Base-by-base conservation (phyloP, 306 rosid genomes). In the Astragalus glycyphyllos region DNA sequence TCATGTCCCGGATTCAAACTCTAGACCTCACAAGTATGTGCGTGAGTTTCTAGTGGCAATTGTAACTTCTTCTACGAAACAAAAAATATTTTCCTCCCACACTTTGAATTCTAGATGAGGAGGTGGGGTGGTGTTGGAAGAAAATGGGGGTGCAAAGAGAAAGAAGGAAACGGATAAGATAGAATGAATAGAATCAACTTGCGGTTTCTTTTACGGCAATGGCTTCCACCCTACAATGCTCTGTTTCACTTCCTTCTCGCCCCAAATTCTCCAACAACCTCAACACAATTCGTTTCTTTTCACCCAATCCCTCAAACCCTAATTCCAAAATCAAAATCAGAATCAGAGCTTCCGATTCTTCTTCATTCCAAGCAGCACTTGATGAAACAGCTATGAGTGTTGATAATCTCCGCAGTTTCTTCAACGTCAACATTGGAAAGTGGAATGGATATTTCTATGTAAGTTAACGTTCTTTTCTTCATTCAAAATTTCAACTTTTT, bases 381-480 rank as follows among this genome's bases (percentile, higher is more conserved):
- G 88, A 32, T 49, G 90, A 90, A 54, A 75, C 81, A 8, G 67
- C 90, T 16, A 87, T 87, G 92, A 91, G 91, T 84, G 70, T 94
- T 11, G 97, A 87, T 20, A 85, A 83, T 69, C 89, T 94, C 42
- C 88, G 63, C 34, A 57, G 86, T 44, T 94, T 94, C 77, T 70
- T 91, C 73, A 17, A 84, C 1, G 80, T 94, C 54, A 89, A 80
- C 62, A 58, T 66, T 47, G 99, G 99, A 53, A 89, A 87, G 49
- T 94, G 99, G 99, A 86, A 82, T 5, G 99, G 99, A 16, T 81
- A 92, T 71, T 89, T 94, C 90, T 89, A 82, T 72, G 99, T 94
- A 77, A 80, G 6, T 53, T 11, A 10, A 42, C 48, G 8, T 8
- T 40, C 5, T 11, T 61, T 20, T 13, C 14, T 7, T 11, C 4